Evolutionary conservation across 495 filamentous ascomycete species (phyloP), one percentile per base, ranked within the genome.

Genomic region (Lophium mytilinum): DNA sequence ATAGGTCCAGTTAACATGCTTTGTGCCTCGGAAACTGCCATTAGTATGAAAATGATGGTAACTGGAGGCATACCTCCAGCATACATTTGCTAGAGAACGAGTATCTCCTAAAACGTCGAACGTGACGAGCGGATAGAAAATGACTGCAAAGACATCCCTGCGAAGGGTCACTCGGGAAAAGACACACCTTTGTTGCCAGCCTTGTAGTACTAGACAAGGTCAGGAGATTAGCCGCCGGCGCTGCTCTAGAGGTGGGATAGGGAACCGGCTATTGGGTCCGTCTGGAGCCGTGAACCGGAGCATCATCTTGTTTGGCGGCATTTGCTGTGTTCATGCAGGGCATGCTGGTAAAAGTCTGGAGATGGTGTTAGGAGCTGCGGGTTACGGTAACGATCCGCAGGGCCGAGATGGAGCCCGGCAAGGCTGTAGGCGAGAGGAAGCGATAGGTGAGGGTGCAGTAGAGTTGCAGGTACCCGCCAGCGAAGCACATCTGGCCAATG

Each of bases 381-480:
- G 19, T 21, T 6, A 48, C 21, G 15, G 45, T 8, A 48, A 24
- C 18, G 45, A 48, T 24, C 45, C 45, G 45, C 21, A 48, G 21
- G 33, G 45, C 17, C 45, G 45, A 48, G 41, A n/a, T 37, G 30
- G 10, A 17, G 8, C 9, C 17, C 12, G 14, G 41, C 19, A 15
- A 9, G 48, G 14, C 37, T 41, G 58, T 47, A 37, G 52, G 24
- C 24, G 24, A 61, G 40, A 50, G 50, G 43, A 48, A 12, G 19
- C 39, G 19, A 19, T 36, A 11, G 33, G 48, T 18, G 45, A 48
- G 7, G 45, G 47, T 37, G 19, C 17, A 12, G 30, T 17, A 17
- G 15, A 12, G 15, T 53, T 42, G 47, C 59, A 52, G 48, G 59
- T 53, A 45, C 17, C 58, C 40, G 21, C 10, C 24, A 9, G 37